phyloP scores from a whole-genome alignment of 2,329 filamentous ascomycete genomes.

The Fusarium phyllophilum region DNA sequence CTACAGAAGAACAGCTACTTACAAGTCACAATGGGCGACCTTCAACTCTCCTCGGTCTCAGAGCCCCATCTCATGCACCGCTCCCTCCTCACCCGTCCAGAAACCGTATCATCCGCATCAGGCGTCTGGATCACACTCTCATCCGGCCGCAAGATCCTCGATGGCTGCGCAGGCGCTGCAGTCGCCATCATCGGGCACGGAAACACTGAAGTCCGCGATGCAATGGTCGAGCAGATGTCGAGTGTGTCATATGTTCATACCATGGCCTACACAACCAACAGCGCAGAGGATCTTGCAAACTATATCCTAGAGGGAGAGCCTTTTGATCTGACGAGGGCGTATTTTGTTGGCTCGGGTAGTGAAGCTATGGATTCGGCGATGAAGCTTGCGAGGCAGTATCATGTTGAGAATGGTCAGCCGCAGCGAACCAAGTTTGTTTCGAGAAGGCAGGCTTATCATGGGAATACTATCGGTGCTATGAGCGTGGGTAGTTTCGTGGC shows the following conservation, averaged over 20 bases:
- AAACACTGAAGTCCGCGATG: slow-evolving; percentile 67
- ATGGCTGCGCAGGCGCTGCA: slow-evolving; percentile 78
- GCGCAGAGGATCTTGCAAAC: slow-evolving; percentile 52
- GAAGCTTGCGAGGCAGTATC: slow-evolving; percentile 62
- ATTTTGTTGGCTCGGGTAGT: slow-evolving; percentile 48
- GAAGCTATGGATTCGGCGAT: slow-evolving; percentile 60
- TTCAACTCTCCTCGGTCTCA: background rate
- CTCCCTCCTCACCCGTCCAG: slow-evolving; percentile 45
- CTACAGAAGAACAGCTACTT: accelerated
- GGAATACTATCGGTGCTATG: slow-evolving; percentile 70
- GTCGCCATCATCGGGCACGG: slow-evolving; percentile 69
- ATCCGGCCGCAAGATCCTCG: slow-evolving; percentile 62
- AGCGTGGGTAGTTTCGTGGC: slow-evolving; percentile 70
- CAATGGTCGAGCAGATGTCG: slow-evolving; percentile 68
- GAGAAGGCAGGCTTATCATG: slow-evolving; percentile 58
- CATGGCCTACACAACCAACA: slow-evolving; percentile 59
- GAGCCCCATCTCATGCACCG: slow-evolving; percentile 48
- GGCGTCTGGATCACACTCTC: slow-evolving; percentile 51
- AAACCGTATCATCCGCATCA: slow-evolving; percentile 54
- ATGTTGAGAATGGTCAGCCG: slow-evolving; percentile 52
- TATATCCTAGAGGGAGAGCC: slow-evolving; percentile 53
- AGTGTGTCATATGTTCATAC: slow-evolving; percentile 59
- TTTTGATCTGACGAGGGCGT: slow-evolving; percentile 51
- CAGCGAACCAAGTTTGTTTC: slow-evolving; percentile 54
- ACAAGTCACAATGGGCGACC: background rate